A percentile compares a stretch with the other conserved stretches of the same genome.
Conservation (phyloP, 2,329 filamentous ascomycete species). For the Endocalyx cinctus region DNA sequence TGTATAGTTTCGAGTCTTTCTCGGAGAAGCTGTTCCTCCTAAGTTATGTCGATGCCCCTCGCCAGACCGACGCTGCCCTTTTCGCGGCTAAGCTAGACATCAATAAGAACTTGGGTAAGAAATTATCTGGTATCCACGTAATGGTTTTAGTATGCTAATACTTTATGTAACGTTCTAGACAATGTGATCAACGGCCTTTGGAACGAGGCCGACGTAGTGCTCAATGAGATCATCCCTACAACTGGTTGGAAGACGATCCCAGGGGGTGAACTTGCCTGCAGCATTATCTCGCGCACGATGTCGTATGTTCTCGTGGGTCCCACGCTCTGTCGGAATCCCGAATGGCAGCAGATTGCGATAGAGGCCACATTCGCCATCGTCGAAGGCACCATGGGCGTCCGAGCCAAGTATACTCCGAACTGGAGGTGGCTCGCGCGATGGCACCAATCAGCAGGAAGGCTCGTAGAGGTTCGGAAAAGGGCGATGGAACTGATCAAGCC, state of each 20-base stretch:
- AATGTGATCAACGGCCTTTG: too few relatives aligned
- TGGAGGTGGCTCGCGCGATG: neutral
- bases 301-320: neutral
- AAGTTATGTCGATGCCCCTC: too few relatives aligned
- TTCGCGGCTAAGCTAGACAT: too few relatives aligned
- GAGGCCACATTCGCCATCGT: neutral
- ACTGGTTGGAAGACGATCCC: too few relatives aligned
- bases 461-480: neutral
- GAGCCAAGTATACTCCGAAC: neutral
- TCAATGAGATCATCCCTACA: too few relatives aligned
- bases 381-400: neutral
- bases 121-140: too few relatives aligned
- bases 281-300: neutral
- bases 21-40: too few relatives aligned
- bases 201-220: too few relatives aligned
- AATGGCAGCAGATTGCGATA: neutral
- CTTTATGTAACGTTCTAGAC: too few relatives aligned
- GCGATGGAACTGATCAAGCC: neutral
- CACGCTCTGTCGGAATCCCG: neutral
- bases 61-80: too few relatives aligned
- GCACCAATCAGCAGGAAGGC: neutral
- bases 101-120: too few relatives aligned
- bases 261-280: neutral
- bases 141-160: too few relatives aligned
- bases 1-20: conserved; percentile 8